Base-by-base conservation (phyloP, 345 rosid species). In the Anacardium occidentale region DNA sequence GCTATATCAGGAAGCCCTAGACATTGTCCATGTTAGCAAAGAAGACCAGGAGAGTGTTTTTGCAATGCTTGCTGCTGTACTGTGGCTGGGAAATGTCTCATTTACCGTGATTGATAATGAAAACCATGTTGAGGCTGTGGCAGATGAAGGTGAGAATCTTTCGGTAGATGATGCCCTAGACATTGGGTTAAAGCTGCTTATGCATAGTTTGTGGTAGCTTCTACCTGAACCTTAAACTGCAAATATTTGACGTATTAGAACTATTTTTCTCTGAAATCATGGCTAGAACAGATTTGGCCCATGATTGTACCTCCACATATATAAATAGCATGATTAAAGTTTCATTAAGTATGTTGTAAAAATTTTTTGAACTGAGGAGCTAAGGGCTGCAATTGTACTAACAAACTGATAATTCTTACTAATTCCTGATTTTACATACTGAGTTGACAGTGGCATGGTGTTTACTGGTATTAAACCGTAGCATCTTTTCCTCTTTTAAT, bases 61-160 rank as follows among this genome's bases (percentile, higher is more conserved):
- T 71, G 90, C 98, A 68, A 92, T 92, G 97, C 92, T 95, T 76
- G 88, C 99, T 77, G 98, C 99, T 48, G 98, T 95, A n/a, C 65
- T 95, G 68, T 95, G 99, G 98, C 80, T 95, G 64, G 99, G 99
- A 85, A 89, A 95, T 72, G 79, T 91, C 81, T 87, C 93, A 14
- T 92, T 95, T 81, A 73, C 86, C 10, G 62, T 86, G 62, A 83
- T 88, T 73, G 99, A 95, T 83, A 92, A 88, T 81, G 99, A 95
- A 84, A 91, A 91, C 83, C 99, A 95, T 75, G 94, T 88, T 74
- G 96, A 95, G 81, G 87, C 93, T 65, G 78, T 85, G 59, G 80
- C 67, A 69, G 96, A 92, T 87, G 99, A 92, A 88, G 83, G 99
- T 95, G 76, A 88, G 89, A 69, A 50, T 77, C 65, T 76, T 69